Conservation (phyloP, 305 asterid species). For the Fraxinus floribunda region DNA sequence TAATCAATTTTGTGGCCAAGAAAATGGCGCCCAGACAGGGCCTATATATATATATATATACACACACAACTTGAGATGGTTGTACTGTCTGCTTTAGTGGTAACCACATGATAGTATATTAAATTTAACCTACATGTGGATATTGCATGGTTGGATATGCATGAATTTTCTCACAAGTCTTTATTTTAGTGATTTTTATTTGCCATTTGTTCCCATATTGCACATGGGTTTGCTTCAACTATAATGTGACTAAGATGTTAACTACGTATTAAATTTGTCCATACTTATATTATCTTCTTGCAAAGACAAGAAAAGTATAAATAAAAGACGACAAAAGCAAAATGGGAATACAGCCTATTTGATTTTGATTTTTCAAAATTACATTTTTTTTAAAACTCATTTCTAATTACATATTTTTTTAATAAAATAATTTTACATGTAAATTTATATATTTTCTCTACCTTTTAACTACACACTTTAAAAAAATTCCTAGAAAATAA, state of each 20-base stretch:
- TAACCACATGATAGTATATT: slow-evolving; percentile 20
- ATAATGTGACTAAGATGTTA: no score
- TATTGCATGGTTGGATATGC: slow-evolving; percentile 29
- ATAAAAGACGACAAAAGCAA: not conserved
- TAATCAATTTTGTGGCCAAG: no score
- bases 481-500: no score
- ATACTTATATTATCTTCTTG: not conserved
- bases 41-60: no score
- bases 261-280: not conserved
- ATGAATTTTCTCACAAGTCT: not conserved
- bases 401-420: no score
- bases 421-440: no score
- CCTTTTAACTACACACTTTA: no score
- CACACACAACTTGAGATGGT: not conserved
- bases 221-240: slow-evolving; percentile 48
- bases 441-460: no score
- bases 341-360: no score
- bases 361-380: no score
- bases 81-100: slow-evolving; percentile 26
- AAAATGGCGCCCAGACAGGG: no score
- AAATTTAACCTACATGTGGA: slow-evolving; percentile 34
- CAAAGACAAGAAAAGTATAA: not conserved
- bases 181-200: slow-evolving; percentile 1
- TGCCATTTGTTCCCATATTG: slow-evolving; percentile 5
- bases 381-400: no score